phyloP scores from a whole-genome alignment of 768 basidiomycete genomes.

The Auriscalpium orientale region DNA sequence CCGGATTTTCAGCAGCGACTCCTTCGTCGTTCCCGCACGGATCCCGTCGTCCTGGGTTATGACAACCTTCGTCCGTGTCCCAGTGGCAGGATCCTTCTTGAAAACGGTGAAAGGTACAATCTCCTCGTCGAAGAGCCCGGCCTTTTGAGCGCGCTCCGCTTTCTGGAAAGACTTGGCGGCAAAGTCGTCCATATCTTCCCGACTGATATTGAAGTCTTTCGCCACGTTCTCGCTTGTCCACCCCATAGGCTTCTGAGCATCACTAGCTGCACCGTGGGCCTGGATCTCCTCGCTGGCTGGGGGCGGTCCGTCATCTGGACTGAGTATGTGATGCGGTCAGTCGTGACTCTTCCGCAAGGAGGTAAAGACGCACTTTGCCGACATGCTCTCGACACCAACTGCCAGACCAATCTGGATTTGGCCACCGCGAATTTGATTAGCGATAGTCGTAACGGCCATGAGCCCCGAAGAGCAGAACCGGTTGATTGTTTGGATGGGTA shows the following conservation, averaged over 20 bases:
- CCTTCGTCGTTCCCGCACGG: conserved; percentile 64
- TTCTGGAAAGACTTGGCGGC: conserved; percentile 72
- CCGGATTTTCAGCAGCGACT: conserved; percentile 53
- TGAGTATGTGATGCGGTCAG: conserved; percentile 23
- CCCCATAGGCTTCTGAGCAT: conserved; percentile 71
- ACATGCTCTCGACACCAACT: conserved; percentile 85
- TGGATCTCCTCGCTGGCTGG: conserved; percentile 55
- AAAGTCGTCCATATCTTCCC: conserved; percentile 69
- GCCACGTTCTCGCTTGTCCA: conserved; percentile 90
- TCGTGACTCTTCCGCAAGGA: conserved; percentile 15
- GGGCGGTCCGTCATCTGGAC: conserved; percentile 59
- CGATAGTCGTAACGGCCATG: conserved; percentile 74
- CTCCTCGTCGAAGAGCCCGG: conserved; percentile 57
- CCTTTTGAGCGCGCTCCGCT: conserved; percentile 66
- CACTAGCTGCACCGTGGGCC: conserved; percentile 44
- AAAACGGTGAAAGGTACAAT: conserved; percentile 72
- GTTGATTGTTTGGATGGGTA: conserved; percentile 69
- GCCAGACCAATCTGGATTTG: conserved; percentile 78
- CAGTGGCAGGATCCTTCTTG: conserved; percentile 48
- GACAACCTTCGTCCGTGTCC: conserved; percentile 42
- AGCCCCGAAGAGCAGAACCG: conserved; percentile 80
- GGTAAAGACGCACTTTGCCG: conserved; percentile 45
- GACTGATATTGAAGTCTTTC: conserved; percentile 57
- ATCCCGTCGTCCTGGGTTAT: conserved; percentile 74
- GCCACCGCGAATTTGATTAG: conserved; percentile 69